Conservation (phyloP, 106 monocot species). For the Dactylorhiza incarnata region DNA sequence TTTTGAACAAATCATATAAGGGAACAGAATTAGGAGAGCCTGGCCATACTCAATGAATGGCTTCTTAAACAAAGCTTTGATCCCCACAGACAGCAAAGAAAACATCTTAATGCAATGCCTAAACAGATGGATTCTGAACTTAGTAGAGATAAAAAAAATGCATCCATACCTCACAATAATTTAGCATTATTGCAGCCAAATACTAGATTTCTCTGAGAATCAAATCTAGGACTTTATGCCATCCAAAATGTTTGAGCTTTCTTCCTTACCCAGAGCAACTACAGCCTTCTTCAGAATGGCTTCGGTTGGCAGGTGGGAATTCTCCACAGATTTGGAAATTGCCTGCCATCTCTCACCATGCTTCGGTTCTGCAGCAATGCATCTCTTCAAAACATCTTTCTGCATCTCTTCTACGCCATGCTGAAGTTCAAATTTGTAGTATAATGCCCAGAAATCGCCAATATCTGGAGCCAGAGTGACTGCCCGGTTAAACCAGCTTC, state of each 20-base stretch:
- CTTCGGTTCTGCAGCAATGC: constrained; percentile 79
- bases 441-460: constrained; percentile 94
- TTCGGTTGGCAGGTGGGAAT: constrained; percentile 74
- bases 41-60: no score
- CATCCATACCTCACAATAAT: not conserved
- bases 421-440: constrained; percentile 93
- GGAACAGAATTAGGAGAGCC: no score
- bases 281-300: constrained; percentile 86
- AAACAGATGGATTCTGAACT: not conserved
- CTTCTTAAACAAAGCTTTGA: no score
- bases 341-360: constrained; percentile 92
- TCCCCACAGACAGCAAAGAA: not conserved
- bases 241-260: constrained; percentile 35
- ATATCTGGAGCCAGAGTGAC: constrained; percentile 87
- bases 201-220: not conserved
- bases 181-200: not conserved
- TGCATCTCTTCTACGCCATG: constrained; percentile 86
- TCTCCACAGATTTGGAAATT: constrained; percentile 86
- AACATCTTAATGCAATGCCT: not conserved
- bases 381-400: constrained; percentile 76
- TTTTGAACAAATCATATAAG: no score
- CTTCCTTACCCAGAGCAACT: constrained; percentile 69
- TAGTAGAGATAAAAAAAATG: not conserved
- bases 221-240: constrained; percentile 14
- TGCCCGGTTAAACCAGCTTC: constrained; percentile 83